Percentiles rank a stretch among this genome's conserved stretches.
phyloP scores from a whole-genome alignment of 2,329 filamentous ascomycete genomes.

The Penicillium sp. region DNA sequence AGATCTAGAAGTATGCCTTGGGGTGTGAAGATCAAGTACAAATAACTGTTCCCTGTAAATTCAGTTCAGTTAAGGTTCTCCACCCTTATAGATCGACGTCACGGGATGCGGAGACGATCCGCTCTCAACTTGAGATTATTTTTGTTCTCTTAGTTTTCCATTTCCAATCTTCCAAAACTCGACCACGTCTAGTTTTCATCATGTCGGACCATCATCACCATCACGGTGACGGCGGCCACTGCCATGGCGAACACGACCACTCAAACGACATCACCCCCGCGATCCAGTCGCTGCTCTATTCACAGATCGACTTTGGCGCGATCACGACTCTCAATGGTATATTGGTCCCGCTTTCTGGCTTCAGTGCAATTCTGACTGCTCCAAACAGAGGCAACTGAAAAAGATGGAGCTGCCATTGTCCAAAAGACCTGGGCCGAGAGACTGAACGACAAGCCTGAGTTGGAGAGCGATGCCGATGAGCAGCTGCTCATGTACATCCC shows the following conservation, averaged over 20 bases:
- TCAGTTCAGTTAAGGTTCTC: neutral
- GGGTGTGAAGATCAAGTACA: neutral
- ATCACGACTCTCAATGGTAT: conserved; percentile 75
- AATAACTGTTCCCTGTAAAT: neutral
- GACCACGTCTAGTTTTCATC: neutral
- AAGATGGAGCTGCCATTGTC: conserved; percentile 68
- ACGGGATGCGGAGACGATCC: conserved; percentile 22
- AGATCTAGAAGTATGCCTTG: neutral
- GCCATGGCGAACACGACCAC: conserved; percentile 68
- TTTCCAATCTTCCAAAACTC: neutral
- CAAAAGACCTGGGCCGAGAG: conserved; percentile 90
- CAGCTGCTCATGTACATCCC: conserved; percentile 90
- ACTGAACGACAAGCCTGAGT: conserved; percentile 64
- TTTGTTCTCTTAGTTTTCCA: neutral
- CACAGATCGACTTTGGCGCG: conserved; percentile 83
- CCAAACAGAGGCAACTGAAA: conserved; percentile 52
- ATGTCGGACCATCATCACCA: conserved; percentile 40
- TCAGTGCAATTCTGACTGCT: neutral
- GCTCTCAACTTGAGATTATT: conserved; percentile 1
- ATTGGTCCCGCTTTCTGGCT: neutral
- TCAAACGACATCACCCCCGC: conserved; percentile 88
- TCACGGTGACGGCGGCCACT: conserved; percentile 43
- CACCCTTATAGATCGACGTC: conserved; percentile 11
- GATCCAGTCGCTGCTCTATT: conserved; percentile 83
- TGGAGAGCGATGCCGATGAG: conserved; percentile 83